Conservation (phyloP, 2,329 filamentous ascomycete species). For the Eutypa lata region DNA sequence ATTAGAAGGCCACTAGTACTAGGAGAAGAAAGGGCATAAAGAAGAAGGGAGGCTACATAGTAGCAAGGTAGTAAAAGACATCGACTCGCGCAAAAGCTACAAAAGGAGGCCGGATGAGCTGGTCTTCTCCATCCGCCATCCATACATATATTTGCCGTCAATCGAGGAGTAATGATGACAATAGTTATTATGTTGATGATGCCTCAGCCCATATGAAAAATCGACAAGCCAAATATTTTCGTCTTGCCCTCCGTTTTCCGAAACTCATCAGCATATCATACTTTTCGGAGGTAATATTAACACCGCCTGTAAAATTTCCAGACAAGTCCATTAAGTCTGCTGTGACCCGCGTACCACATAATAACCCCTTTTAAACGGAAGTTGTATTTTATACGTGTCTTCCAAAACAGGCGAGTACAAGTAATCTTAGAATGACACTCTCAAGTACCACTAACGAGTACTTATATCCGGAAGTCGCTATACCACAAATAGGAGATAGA, state of each 20-base stretch:
- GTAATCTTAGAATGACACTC: conserved; percentile 28
- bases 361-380: conserved; percentile 22
- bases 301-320: conserved; percentile 24
- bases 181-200: conserved; percentile 3
- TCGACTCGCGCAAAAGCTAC: conserved; percentile 23
- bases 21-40: conserved; percentile 40
- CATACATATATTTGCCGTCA: conserved; percentile 12
- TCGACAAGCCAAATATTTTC: conserved; percentile 10
- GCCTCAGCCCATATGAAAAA: conserved; percentile 18
- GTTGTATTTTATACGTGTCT: conserved; percentile 21
- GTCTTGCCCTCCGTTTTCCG: conserved; percentile 12
- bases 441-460: conserved; percentile 23
- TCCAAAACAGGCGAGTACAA: conserved; percentile 13
- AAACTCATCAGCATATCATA: conserved; percentile 22
- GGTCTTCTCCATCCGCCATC: conserved; percentile 16
- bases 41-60: conserved; percentile 26
- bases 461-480: conserved; percentile 21
- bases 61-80: conserved; percentile 24
- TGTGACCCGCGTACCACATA: conserved; percentile 20
- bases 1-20: conserved; percentile 62
- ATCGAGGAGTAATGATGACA: neutral
- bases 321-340: conserved; percentile 26
- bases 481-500: conserved; percentile 23
- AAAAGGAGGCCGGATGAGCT: conserved; percentile 17
- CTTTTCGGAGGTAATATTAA: conserved; percentile 21